These are phyloP conservation scores for Camelina laxa DNA, from an alignment of 345 rosid genomes.

Conservation along the genomic window DNA sequence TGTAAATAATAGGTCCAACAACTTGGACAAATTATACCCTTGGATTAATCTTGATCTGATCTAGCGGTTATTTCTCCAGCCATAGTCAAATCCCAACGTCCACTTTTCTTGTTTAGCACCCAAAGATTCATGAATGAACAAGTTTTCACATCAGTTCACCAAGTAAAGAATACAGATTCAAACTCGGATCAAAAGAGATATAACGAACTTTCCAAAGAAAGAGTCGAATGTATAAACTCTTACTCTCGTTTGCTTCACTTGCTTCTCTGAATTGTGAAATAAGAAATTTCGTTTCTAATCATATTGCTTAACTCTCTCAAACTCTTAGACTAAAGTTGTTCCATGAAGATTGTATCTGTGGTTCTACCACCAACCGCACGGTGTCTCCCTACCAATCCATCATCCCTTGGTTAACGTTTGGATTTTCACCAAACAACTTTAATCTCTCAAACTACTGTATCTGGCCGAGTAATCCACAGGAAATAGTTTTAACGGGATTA, in stretches of 20 bases:
- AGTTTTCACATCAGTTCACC: not conserved
- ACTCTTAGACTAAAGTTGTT: not conserved
- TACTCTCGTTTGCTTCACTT: not conserved
- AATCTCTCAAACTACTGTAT: not conserved
- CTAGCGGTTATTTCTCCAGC: too few species aligned
- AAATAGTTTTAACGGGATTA: not conserved
- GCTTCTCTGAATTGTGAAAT: not conserved
- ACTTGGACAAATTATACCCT: too few species aligned
- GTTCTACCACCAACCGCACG: not conserved
- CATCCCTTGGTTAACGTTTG: too few species aligned
- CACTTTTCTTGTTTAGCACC: too few species aligned
- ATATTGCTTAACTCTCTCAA: slow-evolving; percentile 2
- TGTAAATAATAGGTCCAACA: too few species aligned
- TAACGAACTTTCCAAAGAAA: too few species aligned
- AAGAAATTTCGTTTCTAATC: not conserved
- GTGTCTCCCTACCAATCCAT: not conserved
- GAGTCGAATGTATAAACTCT: not conserved
- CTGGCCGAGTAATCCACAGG: not conserved
- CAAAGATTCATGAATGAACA: not conserved
- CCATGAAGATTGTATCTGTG: not conserved
- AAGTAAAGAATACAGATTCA: not conserved
- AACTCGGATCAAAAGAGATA: too few species aligned
- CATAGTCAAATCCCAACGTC: too few species aligned
- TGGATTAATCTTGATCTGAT: too few species aligned
- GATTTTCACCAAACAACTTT: not conserved